Evolutionary conservation across 352 stramenopile genomes (phyloP).

Genomic region (Phytophthora lateralis): DNA sequence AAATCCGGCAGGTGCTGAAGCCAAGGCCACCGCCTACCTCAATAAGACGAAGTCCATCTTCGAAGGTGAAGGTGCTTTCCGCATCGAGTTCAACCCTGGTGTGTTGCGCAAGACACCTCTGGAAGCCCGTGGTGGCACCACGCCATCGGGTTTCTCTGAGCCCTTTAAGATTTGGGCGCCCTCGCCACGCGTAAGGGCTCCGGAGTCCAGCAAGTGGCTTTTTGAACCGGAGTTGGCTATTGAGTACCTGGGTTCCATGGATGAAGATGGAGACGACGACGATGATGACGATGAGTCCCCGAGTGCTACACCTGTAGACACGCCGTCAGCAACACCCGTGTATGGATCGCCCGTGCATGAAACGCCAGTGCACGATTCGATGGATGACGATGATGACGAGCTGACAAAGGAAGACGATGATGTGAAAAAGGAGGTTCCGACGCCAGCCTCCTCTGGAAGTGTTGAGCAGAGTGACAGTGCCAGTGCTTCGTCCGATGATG

Average conservation of each 20-base stretch:
- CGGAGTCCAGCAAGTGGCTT: conserved; percentile 83
- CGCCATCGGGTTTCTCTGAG: conserved; percentile 41
- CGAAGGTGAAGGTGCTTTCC: conserved; percentile 83
- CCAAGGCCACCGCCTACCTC: conserved; percentile 56
- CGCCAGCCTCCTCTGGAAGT: conserved; percentile 42
- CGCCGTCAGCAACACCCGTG: conserved; percentile 68
- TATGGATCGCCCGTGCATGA: conserved; percentile 68
- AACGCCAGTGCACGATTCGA: conserved; percentile 41
- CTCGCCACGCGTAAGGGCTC: conserved; percentile 72
- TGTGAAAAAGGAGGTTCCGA: conserved; percentile 41
- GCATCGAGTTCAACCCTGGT: conserved; percentile 84
- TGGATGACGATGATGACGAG: conserved; percentile 50
- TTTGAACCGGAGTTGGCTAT: conserved; percentile 79
- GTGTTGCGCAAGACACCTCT: conserved; percentile 79
- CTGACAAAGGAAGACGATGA: conserved; percentile 38
- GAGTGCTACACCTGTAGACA: conserved; percentile 66
- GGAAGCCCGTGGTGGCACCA: conserved; percentile 50
- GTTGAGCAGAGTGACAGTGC: conserved; percentile 57
- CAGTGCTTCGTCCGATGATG: conserved; percentile 48
- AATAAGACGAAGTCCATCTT: conserved; percentile 82
- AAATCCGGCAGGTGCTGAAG: conserved; percentile 35
- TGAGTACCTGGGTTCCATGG: conserved; percentile 82
- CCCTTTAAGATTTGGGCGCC: conserved; percentile 86
- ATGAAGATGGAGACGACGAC: conserved; percentile 72
- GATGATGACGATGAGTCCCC: conserved; percentile 78